Evolutionary conservation across 148 eudicot genomes (phyloP), one percentile per base, ranked within the genome.

Genomic region (Camellia lanceoleosa): DNA sequence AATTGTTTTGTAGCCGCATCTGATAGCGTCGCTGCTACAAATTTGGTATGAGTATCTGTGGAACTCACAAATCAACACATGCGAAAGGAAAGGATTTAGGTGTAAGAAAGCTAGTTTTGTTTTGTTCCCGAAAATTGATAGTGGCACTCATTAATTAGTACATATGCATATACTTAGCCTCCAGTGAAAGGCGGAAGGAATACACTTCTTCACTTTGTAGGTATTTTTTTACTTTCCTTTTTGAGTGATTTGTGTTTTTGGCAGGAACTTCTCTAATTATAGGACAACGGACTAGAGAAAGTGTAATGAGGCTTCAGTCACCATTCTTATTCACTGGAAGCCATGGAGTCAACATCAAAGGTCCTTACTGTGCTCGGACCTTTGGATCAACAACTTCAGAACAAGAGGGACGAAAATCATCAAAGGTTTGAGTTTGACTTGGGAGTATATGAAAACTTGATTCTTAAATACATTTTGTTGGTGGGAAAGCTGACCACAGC

Each of bases 371-470:
- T 72, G 78, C 68, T 49, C 79, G 87, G 65, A 75, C 82, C 62
- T 85, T 85, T 71, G 82, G 85, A 64, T 85, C 87, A 71, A 81
- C 80, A 68, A 52, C 87, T 73, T 73, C 84, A 30, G 71, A 79
- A 74, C 78, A 83, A 79, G 71, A 44, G 46, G 15, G 20, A 18
- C 63, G 72, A 5, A 79, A 79, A 41, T 42, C 80, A 30, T 85
- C 88, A 2, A 76, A 82, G 85, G 88, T 85, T 70, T 54, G 75
- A 67, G 44, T 44, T 43, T 55, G 11, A 78, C 3, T 10, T 41
- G 14, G 14, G 18, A 59, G 55, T 63, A 20, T 47, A 38, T 15
- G 41, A 76, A 30, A 30, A 43, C 70, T 63, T 47, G 20, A 13
- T 13, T 15, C 13, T 15, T 11, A 63, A n/a, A 19, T 51, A 76